Percentiles rank a stretch among this genome's conserved stretches.
Conservation (phyloP, 495 filamentous ascomycete genomes). For the Amphirosellinia nigrospora region DNA sequence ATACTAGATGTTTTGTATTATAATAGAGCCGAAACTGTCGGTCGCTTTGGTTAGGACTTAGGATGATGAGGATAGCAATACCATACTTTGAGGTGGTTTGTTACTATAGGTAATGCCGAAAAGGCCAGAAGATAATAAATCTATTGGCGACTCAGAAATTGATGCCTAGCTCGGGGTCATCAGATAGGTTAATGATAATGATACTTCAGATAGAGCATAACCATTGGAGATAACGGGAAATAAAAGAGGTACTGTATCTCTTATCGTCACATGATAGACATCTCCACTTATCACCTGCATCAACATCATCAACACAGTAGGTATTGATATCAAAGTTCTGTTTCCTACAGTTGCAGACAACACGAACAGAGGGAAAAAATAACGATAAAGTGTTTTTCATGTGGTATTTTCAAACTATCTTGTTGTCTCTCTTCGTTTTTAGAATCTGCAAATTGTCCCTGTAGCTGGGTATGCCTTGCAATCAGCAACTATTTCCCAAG, state of each 20-base stretch:
- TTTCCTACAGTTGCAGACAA: no score
- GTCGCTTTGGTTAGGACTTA: neutral
- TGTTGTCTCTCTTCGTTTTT: no score
- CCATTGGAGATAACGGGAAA: neutral
- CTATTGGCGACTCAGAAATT: neutral
- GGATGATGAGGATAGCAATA: no score
- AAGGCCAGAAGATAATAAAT: neutral
- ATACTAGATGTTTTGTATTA: neutral
- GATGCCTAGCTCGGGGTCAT: neutral
- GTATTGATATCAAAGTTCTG: neutral
- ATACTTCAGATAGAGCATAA: neutral
- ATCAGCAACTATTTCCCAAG: neutral
- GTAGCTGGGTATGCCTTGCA: neutral
- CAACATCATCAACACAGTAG: neutral
- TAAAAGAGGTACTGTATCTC: neutral
- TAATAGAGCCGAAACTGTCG: neutral
- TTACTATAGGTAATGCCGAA: neutral
- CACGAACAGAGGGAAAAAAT: no score
- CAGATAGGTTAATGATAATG: neutral
- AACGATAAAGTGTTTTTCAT: neutral
- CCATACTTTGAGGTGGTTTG: no score
- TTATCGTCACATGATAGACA: neutral
- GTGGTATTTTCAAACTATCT: neutral
- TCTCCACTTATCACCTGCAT: conserved; percentile 2
- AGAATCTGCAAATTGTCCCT: no score